A percentile compares a stretch with the other conserved stretches of the same genome.
phyloP scores from a whole-genome alignment of 208 protist genomes.

The Herpetomonas tarakana region DNA sequence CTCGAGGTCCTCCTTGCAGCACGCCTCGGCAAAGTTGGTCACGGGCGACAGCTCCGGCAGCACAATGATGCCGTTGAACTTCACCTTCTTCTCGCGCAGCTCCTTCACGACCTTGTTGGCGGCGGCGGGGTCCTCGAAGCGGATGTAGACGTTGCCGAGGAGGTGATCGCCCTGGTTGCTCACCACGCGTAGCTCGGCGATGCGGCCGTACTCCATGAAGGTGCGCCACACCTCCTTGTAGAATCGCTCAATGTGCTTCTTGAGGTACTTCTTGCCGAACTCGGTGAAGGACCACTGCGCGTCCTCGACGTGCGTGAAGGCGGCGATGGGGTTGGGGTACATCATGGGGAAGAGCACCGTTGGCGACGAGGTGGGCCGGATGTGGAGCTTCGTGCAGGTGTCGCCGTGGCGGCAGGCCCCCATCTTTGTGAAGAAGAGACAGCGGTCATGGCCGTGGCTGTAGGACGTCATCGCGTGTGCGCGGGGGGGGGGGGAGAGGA shows the following conservation, averaged over 20 bases:
- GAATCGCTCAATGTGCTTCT: conserved; percentile 96
- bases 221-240: conserved; percentile 96
- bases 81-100: conserved; percentile 87
- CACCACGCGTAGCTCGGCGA: conserved; percentile 95
- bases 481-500: background rate
- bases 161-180: conserved; percentile 97
- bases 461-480: conserved; percentile 15
- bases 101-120: conserved; percentile 77
- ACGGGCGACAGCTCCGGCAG: conserved; percentile 97
- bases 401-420: conserved; percentile 98
- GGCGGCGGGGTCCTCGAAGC: conserved; percentile 89
- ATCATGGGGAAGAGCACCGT: conserved; percentile 96
- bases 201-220: conserved; percentile 90
- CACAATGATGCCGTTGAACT: conserved; percentile 68
- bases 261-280: conserved; percentile 87
- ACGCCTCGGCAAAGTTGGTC: conserved; percentile 97
- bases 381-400: conserved; percentile 94
- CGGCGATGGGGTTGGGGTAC: conserved; percentile 92
- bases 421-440: conserved; percentile 97
- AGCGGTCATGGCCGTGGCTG: conserved; percentile 44
- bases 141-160: conserved; percentile 98
- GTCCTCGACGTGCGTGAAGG: conserved; percentile 57
- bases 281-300: conserved; percentile 37
- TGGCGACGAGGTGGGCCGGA: conserved; percentile 89
- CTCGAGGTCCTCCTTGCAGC: conserved; percentile 96